Conservation (phyloP, 2,329 filamentous ascomycete species). For the Trichophyton verrucosum region DNA sequence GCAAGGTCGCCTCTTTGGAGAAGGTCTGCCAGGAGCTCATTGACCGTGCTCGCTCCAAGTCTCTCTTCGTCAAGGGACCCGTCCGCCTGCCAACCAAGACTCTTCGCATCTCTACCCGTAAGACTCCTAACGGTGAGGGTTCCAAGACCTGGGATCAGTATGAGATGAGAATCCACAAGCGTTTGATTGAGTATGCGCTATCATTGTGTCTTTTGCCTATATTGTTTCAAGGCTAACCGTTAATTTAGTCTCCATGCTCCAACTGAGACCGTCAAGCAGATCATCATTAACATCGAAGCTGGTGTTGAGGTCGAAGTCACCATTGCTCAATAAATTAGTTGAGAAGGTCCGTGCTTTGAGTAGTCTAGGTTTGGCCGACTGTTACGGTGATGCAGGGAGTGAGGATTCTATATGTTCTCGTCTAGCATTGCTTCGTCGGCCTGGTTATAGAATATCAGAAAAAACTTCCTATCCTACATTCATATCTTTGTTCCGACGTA, state of each 20-base stretch:
- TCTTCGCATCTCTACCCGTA: slow-evolving; percentile 92
- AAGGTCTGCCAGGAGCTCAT: slow-evolving; percentile 98
- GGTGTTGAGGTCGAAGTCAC: slow-evolving; percentile 43
- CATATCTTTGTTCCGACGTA: neutral
- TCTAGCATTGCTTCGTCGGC: neutral
- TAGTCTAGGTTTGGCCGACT: slow-evolving; percentile 2
- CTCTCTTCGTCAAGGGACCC: slow-evolving; percentile 94
- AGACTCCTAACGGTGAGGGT: slow-evolving; percentile 99
- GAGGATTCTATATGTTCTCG: neutral
- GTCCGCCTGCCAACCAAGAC: slow-evolving; percentile 96
- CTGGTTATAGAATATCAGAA: slow-evolving; percentile 2
- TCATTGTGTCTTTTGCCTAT: neutral
- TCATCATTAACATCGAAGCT: slow-evolving; percentile 44
- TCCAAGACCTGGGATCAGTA: slow-evolving; percentile 99
- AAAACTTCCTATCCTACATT: neutral
- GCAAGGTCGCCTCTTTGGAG: slow-evolving; percentile 92
- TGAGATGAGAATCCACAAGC: slow-evolving; percentile 99
- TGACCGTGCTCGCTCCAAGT: slow-evolving; percentile 97
- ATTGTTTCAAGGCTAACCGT: slow-evolving; percentile 11
- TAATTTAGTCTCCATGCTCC: slow-evolving; percentile 68
- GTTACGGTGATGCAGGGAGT: neutral
- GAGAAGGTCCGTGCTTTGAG: neutral
- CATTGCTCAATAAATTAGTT: slow-evolving; percentile 37
- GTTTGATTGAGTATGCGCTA: slow-evolving; percentile 69
- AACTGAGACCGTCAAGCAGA: slow-evolving; percentile 58